phyloP scores from a whole-genome alignment of 805 yeast species.

The Wickerhamomyces chambardii region DNA sequence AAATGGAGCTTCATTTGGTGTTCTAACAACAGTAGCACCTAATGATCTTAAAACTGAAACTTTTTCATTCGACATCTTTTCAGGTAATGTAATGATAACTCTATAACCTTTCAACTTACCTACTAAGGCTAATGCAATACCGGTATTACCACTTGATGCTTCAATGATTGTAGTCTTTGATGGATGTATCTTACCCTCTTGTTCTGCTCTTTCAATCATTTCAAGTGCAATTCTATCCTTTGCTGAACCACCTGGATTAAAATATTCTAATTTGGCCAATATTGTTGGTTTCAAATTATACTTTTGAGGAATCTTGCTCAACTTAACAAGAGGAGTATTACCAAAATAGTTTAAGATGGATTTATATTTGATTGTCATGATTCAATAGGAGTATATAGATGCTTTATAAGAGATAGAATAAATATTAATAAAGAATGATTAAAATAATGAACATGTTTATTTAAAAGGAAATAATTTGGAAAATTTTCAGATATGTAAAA shows the following conservation, averaged over 20 bases:
- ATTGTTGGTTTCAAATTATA: too few species aligned
- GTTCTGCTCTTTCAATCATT: slow-evolving; percentile 64
- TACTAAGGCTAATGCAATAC: slow-evolving; percentile 87
- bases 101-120: slow-evolving; percentile 83
- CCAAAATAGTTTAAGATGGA: too few species aligned
- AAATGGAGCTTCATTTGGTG: slow-evolving; percentile 90
- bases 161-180: slow-evolving; percentile 82
- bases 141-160: slow-evolving; percentile 97
- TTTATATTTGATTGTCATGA: too few species aligned
- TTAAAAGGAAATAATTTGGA: too few species aligned
- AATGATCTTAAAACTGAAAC: slow-evolving; percentile 57
- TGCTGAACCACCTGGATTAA: slow-evolving; percentile 93
- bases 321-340: too few species aligned
- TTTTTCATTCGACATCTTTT: slow-evolving; percentile 86
- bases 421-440: too few species aligned
- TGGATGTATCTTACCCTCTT: slow-evolving; percentile 39
- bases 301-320: too few species aligned
- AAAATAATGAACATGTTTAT: too few species aligned
- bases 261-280: slow-evolving; percentile 82
- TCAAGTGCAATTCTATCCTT: slow-evolving; percentile 91
- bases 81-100: slow-evolving; percentile 91
- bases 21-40: slow-evolving; percentile 79
- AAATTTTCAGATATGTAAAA: too few species aligned
- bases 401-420: too few species aligned
- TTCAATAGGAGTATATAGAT: too few species aligned